Base-by-base conservation (phyloP, 495 filamentous ascomycete species). In the Penicillium egyptiacum region DNA sequence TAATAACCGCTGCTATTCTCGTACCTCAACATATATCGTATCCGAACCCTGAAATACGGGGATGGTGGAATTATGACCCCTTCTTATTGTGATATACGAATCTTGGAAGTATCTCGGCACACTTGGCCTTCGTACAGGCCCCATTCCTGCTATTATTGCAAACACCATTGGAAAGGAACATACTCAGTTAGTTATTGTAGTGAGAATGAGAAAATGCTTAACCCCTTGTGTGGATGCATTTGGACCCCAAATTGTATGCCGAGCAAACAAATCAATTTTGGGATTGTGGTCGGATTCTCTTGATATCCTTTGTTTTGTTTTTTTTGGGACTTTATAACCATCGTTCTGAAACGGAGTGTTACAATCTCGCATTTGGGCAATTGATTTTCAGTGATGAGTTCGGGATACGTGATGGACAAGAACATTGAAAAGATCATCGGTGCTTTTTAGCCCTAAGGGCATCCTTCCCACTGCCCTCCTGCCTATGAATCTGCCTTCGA, bases 221-320 rank as follows among this genome's bases (percentile, higher is more conserved):
- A 33, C 9, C 39, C 31, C 28, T 46, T 45, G 22, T 47, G 16
- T n/a, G 16, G 5, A 23, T 33, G 19, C 26, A 23, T 55, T 55
- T 47, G 53, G 53, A 47, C 53, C 53, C 53, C 53, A 55, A 39
- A 17, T 55, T 42, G 23, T 16, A 26, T 25, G 3, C 40, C 14
- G 31, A 39, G 41, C 20, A 45, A 37, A 16, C 52, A 39, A 55
- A 43, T 39, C 52, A 11, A 23, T 39, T 39, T 54, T 43, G 31
- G 31, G 52, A 46, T 23, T 5, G 3, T 46, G 33, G 41, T n/a
- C 23, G 20, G 4, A 10, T 54, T 25, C 25, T 39, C 19, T 52
- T 41, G 25, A 16, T n/a, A 23, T 17, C 22, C 31, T 10, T 43
- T 39, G 14, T 46, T 25, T 22, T 43, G 7, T 17, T 30, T 19